phyloP scores from a whole-genome alignment of 306 rosid genomes.

The Ochetophila trinervis region DNA sequence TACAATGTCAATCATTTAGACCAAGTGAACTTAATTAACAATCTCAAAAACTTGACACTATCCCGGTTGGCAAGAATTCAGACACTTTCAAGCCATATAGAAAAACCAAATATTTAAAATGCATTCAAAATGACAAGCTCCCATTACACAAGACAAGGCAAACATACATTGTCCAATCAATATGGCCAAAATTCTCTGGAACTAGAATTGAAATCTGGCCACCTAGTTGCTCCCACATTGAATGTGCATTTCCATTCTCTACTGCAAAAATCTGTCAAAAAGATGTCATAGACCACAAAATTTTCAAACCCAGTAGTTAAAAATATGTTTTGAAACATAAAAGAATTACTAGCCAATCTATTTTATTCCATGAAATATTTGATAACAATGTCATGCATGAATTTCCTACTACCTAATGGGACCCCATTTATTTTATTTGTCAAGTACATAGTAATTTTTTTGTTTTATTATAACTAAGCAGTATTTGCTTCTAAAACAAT shows the following conservation, averaged over 20 bases:
- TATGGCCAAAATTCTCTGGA: conserved; percentile 45
- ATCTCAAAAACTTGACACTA: neutral
- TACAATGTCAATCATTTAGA: conserved; percentile 18
- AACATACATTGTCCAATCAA: conserved; percentile 90
- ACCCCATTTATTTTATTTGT: neutral
- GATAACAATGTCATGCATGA: conserved; percentile 17
- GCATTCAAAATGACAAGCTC: neutral
- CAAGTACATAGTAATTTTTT: neutral
- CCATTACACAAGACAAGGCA: conserved; percentile 12
- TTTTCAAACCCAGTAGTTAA: conserved; percentile 30
- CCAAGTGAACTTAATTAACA: neutral
- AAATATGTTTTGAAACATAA: conserved; percentile 17
- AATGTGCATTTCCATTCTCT: conserved; percentile 57
- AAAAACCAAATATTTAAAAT: neutral
- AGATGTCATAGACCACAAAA: conserved; percentile 25
- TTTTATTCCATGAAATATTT: conserved; percentile 14
- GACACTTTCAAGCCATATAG: neutral
- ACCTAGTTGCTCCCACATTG: conserved; percentile 71
- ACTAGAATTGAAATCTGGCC: conserved; percentile 52
- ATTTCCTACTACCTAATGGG: conserved; percentile 9
- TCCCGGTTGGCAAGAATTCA: conserved; percentile 1
- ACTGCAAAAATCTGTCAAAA: conserved; percentile 73
- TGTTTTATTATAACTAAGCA: neutral
- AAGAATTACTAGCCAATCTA: conserved; percentile 17
- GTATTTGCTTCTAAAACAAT: neutral